Conservation (phyloP, 805 yeast genomes). For the Tetrapisispora fleetii region DNA sequence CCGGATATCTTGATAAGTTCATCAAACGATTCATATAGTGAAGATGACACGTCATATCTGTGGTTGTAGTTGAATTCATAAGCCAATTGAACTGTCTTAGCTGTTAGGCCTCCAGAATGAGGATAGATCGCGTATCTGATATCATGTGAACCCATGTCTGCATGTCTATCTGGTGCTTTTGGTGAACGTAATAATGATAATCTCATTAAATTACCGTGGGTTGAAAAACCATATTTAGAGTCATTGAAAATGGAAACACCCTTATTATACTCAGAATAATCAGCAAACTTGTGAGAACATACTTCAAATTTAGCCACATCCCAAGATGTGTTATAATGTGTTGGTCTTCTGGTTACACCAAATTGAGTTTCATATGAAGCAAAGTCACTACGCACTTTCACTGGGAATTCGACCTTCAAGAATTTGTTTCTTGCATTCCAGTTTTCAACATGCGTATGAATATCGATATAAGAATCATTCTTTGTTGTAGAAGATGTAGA, state of each 20-base stretch:
- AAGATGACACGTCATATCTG: conserved; percentile 14
- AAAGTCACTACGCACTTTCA: conserved; percentile 59
- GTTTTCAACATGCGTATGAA: conserved; percentile 48
- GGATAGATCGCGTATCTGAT: conserved; percentile 81
- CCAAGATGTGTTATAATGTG: conserved; percentile 93
- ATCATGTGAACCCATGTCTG: conserved; percentile 83
- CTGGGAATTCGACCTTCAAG: conserved; percentile 91
- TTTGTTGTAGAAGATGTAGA: conserved; percentile 32
- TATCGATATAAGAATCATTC: conserved; percentile 37
- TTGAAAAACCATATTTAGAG: conserved; percentile 83
- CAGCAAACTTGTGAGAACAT: conserved; percentile 89
- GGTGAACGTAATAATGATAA: conserved; percentile 82
- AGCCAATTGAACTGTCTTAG: conserved; percentile 62
- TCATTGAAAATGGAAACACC: conserved; percentile 83
- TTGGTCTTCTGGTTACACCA: conserved; percentile 85
- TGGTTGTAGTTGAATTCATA: conserved; percentile 63
- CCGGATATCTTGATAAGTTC: conserved; percentile 34
- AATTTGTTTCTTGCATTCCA: conserved; percentile 89
- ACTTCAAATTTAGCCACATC: conserved; percentile 95
- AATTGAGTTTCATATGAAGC: conserved; percentile 92
- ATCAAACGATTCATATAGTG: conserved; percentile 13
- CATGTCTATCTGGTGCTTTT: conserved; percentile 87
- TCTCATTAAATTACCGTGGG: conserved; percentile 88
- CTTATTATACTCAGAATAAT: conserved; percentile 72
- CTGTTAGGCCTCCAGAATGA: conserved; percentile 57